Conservation (phyloP, 371 early-diverging fungal species). For the Polyrhizophydium stewartii region DNA sequence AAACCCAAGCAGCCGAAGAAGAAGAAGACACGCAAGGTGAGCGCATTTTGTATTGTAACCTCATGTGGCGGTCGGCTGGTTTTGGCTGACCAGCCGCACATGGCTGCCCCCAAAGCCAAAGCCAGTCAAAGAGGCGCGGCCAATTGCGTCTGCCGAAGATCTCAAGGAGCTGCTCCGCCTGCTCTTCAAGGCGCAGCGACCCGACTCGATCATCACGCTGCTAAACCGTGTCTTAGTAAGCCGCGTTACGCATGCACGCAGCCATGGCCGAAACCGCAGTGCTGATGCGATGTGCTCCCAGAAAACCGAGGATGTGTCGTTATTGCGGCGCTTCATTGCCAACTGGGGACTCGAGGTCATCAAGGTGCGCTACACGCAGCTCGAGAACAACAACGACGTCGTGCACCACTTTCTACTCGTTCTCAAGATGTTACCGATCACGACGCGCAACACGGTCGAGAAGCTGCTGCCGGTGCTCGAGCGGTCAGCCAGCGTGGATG, state of each 20-base stretch:
- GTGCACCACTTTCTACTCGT: slow-evolving; percentile 23
- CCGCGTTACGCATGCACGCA: too few relatives aligned
- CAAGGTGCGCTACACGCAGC: slow-evolving; percentile 18
- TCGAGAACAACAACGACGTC: slow-evolving; percentile 19
- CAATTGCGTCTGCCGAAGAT: not conserved
- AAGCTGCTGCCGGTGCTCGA: not conserved
- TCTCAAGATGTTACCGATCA: slow-evolving; percentile 28
- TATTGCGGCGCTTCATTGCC: slow-evolving; percentile 33
- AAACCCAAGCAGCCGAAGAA: not conserved
- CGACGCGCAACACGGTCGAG: slow-evolving; percentile 26
- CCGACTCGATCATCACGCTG: too few relatives aligned
- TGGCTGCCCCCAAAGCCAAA: too few relatives aligned
- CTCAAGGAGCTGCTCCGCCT: not conserved
- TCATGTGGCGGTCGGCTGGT: too few relatives aligned
- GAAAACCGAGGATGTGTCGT: slow-evolving; percentile 11
- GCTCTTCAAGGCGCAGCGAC: too few relatives aligned
- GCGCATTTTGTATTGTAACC: not conserved
- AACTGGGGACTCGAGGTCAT: slow-evolving; percentile 35
- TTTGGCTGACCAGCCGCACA: too few relatives aligned
- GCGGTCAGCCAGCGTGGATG: not conserved
- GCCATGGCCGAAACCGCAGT: too few relatives aligned
- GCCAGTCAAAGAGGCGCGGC: not conserved
- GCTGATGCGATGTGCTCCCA: not conserved
- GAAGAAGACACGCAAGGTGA: not conserved
- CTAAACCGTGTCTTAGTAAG: too few relatives aligned